Base-by-base conservation (phyloP, 371 early-diverging fungal genomes). In the Sporodiniella umbellata region DNA sequence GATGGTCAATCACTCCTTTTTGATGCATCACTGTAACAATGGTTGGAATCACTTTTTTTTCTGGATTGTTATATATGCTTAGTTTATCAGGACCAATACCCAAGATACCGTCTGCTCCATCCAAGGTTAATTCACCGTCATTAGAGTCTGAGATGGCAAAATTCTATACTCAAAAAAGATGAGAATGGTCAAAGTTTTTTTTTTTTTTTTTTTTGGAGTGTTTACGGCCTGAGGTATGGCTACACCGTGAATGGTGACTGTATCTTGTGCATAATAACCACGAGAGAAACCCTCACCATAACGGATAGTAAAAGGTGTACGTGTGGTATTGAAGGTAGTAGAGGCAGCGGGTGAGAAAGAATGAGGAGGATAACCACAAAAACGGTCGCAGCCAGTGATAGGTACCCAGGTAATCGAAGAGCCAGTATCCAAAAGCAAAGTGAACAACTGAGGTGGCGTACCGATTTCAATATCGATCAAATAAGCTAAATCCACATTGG, bases 341-440 rank as follows among this genome's bases (percentile, higher is more conserved):
- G 75, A 75, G 2, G 28, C 18, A 0, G n/a, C 24, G 1, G 67
- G 56, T 0, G 30, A 19, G n/a, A 64, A 42, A 5, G 61, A 51
- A 33, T 75, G 62, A 2, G 22, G 19, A 3, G 75, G 75, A 12
- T 44, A 62, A 1, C 75, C 75, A 45, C 75, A 75, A n/a, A 37
- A 54, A 1, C 51, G 51, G 22, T 63, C 65, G 38, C 75, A 75
- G 8, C 60, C 58, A 4, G 51, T 19, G 2, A 53, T 28, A 17
- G 75, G 72, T 0, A 75, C 67, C 75, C 75, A 75, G 4, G 75
- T 75, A 18, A 66, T 61, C 1, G 75, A 75, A 0, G 75, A 75
- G 0, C 75, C 68, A 40, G 75, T 75, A 38, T 75, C 75, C n/a
- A 75, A 48, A 22, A 75, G 45, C 28, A 75, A 21, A 1, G 71